phyloP scores from a whole-genome alignment of 1,284 basidiomycete genomes.

The Malassezia cuniculi region DNA sequence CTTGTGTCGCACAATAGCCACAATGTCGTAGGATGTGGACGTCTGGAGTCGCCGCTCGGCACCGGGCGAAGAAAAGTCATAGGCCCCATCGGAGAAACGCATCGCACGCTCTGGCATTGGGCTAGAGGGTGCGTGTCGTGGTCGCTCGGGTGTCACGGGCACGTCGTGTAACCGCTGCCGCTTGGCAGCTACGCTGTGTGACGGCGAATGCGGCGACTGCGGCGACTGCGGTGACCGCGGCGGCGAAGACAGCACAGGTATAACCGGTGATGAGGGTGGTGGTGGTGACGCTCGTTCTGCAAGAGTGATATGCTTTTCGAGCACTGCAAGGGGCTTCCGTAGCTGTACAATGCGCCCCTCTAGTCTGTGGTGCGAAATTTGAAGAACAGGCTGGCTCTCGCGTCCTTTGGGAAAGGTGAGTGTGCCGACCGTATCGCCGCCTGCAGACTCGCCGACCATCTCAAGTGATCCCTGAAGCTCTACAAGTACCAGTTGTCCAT shows the following conservation, averaged over 20 bases:
- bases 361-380: conserved; percentile 73
- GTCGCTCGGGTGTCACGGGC: neutral
- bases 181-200: conserved; percentile 1
- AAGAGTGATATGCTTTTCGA: conserved; percentile 20
- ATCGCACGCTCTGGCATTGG: conserved; percentile 11
- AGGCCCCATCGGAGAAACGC: conserved; percentile 12
- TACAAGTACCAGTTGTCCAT: conserved; percentile 35
- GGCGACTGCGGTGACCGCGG: neutral
- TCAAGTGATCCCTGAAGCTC: conserved; percentile 41
- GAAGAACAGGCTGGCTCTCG: conserved; percentile 57
- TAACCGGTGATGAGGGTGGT: neutral
- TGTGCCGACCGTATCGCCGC: conserved; percentile 26
- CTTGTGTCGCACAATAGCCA: conserved; percentile 35
- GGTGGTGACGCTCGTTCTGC: conserved; percentile 2
- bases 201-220: neutral
- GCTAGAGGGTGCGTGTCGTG: neutral
- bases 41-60: neutral
- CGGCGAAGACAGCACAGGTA: neutral
- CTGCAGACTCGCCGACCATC: conserved; percentile 22
- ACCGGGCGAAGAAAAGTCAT: conserved; percentile 11
- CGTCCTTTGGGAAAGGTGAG: conserved; percentile 25
- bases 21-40: conserved; percentile 21
- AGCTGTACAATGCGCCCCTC: conserved; percentile 71
- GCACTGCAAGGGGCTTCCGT: conserved; percentile 26
- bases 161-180: conserved; percentile 7